Evolutionary conservation across 176 grass and related monocot species (phyloP), one percentile per base, ranked within the genome.

Genomic region (Zizania latifolia): DNA sequence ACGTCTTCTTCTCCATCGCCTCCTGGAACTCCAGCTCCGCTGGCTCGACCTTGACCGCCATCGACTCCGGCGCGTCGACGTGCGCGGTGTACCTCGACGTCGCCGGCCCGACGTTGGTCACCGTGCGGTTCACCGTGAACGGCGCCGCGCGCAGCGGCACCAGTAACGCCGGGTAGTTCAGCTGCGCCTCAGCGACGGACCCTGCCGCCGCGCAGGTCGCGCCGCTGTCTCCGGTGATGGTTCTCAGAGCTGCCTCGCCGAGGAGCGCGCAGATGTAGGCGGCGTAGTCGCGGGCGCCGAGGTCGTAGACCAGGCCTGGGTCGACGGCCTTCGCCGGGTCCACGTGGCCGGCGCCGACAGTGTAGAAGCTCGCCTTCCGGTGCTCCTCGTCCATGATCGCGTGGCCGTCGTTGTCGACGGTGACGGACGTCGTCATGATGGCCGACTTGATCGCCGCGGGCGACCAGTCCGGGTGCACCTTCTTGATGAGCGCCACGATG

Each of bases 241-340:
- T 2, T 14, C 67, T 54, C 34, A 88, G 51, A 0, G 26, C 29
- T 27, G 45, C 58, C 36, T 58, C 77, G 29, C 84, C 86, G 28
- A 82, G 71, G 5, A 86, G 71, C 4, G 37, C 46, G 69, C 90
- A 92, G 55, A 89, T 38, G 76, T 92, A 92, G 24, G 65, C 75
- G 14, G 61, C 35, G 38, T 89, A 92, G 21, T 92, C 86, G 1
- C 39, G 4, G 13, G 38, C 71, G 34, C 36, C 3, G 53, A 89
- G 16, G 80, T 90, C 70, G 44, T 94, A 94, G 4, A 94, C 78
- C 2, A 90, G 85, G 8, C 92, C 92, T 1, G 91, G 91, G 50
- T 90, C 74, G 7, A 83, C 3, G 8, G 78, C 88, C 44, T 63
- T 88, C 3, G 34, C 27, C 2, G 81, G 78, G 61, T 64, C 33